phyloP scores from a whole-genome alignment of 169 alveolate species.

The Plasmodium sp. region DNA sequence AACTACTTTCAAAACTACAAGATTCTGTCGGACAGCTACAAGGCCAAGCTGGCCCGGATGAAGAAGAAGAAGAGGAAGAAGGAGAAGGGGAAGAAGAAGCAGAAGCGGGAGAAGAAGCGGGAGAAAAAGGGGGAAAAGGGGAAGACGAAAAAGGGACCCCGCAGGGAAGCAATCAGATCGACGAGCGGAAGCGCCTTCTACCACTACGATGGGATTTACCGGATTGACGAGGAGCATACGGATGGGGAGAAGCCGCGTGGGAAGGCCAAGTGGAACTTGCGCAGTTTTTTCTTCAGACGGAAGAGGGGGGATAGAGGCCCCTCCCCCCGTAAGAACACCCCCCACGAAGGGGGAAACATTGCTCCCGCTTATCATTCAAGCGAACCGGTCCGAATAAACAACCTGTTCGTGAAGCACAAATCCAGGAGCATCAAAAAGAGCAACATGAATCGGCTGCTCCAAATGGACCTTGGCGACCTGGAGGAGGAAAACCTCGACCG shows the following conservation, averaged over 20 bases:
- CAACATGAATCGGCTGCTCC: conserved; percentile 5
- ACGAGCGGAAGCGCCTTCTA: background rate
- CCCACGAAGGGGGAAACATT: background rate
- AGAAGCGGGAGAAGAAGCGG: background rate
- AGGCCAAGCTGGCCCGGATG: background rate
- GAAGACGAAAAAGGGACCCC: background rate
- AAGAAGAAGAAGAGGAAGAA: background rate
- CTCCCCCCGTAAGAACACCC: background rate
- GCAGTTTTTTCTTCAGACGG: background rate
- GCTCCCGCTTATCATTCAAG: background rate
- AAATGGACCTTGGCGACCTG: background rate
- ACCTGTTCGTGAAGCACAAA: conserved; percentile 26
- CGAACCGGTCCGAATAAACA: background rate
- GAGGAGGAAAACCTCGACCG: conserved; percentile 67
- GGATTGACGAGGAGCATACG: background rate
- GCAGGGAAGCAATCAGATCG: background rate
- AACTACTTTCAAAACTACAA: background rate
- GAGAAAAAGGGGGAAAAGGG: background rate
- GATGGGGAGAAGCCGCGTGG: background rate
- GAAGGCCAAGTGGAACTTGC: background rate
- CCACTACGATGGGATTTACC: background rate
- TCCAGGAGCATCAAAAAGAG: conserved; percentile 12
- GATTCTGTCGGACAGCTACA: background rate
- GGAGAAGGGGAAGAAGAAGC: background rate
- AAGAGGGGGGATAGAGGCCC: background rate